Conservation (phyloP, 768 basidiomycete species). For the Lentinula edodes region DNA sequence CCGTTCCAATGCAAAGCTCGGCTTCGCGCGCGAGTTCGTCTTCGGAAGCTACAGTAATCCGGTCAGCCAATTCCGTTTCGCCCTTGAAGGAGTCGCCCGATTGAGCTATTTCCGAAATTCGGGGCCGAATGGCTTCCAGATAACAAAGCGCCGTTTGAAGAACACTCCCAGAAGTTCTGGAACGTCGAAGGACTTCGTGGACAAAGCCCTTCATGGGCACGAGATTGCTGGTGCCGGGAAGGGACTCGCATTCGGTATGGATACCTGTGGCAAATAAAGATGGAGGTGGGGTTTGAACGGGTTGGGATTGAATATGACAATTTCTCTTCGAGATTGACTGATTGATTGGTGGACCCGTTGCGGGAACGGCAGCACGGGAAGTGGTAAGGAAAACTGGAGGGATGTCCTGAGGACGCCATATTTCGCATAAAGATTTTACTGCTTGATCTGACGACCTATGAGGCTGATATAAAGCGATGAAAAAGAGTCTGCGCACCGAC, state of each 20-base stretch:
- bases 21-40: constrained; percentile 37
- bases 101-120: constrained; percentile 59
- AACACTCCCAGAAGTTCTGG: constrained; percentile 76
- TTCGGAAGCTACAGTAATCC: constrained; percentile 37
- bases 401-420: constrained; percentile 77
- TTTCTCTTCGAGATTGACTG: neutral
- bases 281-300: neutral
- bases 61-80: constrained; percentile 35
- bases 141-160: constrained; percentile 88
- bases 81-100: constrained; percentile 33
- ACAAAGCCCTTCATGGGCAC: constrained; percentile 74
- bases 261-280: neutral
- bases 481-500: constrained; percentile 51
- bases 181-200: constrained; percentile 83
- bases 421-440: constrained; percentile 69
- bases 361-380: constrained; percentile 24
- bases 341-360: constrained; percentile 9
- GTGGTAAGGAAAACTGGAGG: constrained; percentile 48
- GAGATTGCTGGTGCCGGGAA: constrained; percentile 24
- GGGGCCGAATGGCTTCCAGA: constrained; percentile 73
- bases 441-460: constrained; percentile 58
- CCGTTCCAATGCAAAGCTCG: constrained; percentile 19
- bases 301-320: constrained; percentile 26
- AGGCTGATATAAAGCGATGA: constrained; percentile 8
- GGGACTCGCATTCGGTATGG: constrained; percentile 2